Evolutionary conservation across 768 basidiomycete species (phyloP).

Genomic region (Lactarius tabidus): DNA sequence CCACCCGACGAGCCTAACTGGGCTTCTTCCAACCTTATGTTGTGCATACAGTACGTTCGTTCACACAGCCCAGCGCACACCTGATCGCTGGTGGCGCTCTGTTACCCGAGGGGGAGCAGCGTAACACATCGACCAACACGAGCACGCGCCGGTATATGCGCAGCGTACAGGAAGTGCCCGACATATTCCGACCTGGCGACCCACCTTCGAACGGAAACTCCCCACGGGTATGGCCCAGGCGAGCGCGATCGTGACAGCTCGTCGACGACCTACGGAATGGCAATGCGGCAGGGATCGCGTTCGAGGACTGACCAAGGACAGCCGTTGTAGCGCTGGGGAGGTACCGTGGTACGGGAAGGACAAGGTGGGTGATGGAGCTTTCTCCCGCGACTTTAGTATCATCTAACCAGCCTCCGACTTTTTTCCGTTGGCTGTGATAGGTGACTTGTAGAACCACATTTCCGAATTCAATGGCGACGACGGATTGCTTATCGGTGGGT

Average conservation of each 20-base stretch:
- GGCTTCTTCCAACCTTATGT: no score
- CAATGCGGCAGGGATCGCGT: slow-evolving; percentile 54
- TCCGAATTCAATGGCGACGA: not conserved
- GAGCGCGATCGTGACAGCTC: slow-evolving; percentile 50
- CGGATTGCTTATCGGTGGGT: not conserved
- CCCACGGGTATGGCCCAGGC: slow-evolving; percentile 41
- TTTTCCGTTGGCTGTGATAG: no score
- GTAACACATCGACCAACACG: no score
- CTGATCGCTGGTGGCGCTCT: no score
- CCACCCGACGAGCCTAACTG: no score
- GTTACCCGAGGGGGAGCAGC: no score
- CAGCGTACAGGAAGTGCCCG: no score
- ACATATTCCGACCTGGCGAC: not conserved
- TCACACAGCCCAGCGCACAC: no score
- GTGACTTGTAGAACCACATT: no score
- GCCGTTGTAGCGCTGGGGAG: slow-evolving; percentile 73
- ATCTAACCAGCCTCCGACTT: not conserved
- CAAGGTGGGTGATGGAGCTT: slow-evolving; percentile 75
- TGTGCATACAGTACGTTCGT: no score
- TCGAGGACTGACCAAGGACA: slow-evolving; percentile 69
- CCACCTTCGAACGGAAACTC: slow-evolving; percentile 31
- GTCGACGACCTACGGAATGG: slow-evolving; percentile 89
- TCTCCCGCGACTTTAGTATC: slow-evolving; percentile 26
- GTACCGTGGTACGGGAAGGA: slow-evolving; percentile 41
- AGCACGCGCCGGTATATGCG: not conserved